Evolutionary conservation across 2,329 filamentous ascomycete species (phyloP).

Genomic region (Colletotrichum liriopes): DNA sequence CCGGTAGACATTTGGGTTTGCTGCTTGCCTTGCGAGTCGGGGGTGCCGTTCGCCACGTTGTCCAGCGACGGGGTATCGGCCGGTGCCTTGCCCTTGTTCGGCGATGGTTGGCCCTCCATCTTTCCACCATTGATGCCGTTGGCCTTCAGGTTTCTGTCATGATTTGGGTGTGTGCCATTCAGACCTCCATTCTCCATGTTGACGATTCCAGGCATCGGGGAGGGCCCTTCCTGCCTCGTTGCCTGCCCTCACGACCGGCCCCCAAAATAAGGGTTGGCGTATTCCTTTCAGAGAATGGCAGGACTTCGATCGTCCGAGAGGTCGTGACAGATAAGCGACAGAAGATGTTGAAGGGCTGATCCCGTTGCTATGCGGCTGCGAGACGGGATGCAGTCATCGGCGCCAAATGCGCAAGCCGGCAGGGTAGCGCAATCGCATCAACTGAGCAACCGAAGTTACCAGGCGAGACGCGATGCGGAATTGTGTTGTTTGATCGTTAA

Average conservation of each 20-base stretch:
- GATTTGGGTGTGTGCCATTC: constrained; percentile 69
- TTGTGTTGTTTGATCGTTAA: neutral
- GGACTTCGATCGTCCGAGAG: neutral
- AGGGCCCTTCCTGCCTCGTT: constrained; percentile 38
- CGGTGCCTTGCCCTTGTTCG: constrained; percentile 53
- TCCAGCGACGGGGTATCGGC: constrained; percentile 43
- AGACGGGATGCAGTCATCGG: constrained; percentile 41
- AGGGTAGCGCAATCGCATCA: constrained; percentile 38
- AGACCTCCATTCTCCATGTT: constrained; percentile 70
- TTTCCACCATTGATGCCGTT: constrained; percentile 62
- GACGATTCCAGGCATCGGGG: constrained; percentile 67
- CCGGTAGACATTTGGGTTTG: constrained; percentile 37
- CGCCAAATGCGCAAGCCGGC: constrained; percentile 42
- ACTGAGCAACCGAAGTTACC: constrained; percentile 1
- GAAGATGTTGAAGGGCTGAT: constrained; percentile 24
- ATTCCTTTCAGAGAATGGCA: constrained; percentile 1
- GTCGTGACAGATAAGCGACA: constrained; percentile 6
- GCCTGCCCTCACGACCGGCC: constrained; percentile 42
- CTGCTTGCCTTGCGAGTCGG: constrained; percentile 44
- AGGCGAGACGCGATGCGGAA: neutral
- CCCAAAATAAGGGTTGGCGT: constrained; percentile 16
- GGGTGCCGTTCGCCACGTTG: constrained; percentile 48
- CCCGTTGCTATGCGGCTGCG: constrained; percentile 27
- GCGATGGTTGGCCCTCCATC: constrained; percentile 45
- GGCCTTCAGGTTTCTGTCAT: constrained; percentile 64